phyloP scores from a whole-genome alignment of 768 basidiomycete species.

The Rhizopogon rudus region DNA sequence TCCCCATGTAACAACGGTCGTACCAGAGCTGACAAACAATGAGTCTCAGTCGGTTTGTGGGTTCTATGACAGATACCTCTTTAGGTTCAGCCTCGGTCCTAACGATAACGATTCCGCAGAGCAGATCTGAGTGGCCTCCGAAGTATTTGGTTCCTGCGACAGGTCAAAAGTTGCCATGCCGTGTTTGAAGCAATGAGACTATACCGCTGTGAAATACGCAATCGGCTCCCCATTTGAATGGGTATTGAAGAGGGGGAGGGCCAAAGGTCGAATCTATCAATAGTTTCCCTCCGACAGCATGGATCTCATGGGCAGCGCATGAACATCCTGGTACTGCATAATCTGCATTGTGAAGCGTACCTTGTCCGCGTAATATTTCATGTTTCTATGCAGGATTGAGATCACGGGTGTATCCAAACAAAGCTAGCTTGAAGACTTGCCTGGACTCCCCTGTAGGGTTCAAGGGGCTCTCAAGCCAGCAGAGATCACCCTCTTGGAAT shows the following conservation, averaged over 20 bases:
- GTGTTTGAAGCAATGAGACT: conserved; percentile 40
- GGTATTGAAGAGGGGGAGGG: conserved; percentile 85
- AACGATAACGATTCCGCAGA: conserved; percentile 73
- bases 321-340: not conserved
- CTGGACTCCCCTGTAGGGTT: conserved; percentile 84
- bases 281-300: conserved; percentile 69
- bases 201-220: conserved; percentile 29
- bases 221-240: conserved; percentile 84
- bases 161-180: not conserved
- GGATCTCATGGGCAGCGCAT: conserved; percentile 41
- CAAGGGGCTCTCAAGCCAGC: conserved; percentile 86
- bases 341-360: conserved; percentile 24
- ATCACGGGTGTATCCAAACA: not conserved
- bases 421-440: conserved; percentile 28
- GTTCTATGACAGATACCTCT: conserved; percentile 33
- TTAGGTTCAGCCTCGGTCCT: conserved; percentile 62
- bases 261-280: conserved; percentile 84
- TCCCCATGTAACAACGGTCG: conserved; percentile 60
- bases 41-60: not conserved
- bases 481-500: conserved; percentile 66
- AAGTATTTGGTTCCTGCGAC: conserved; percentile 76
- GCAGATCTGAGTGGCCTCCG: conserved; percentile 81
- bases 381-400: conserved; percentile 45
- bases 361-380: conserved; percentile 78
- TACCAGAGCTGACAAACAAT: conserved; percentile 46